Base-by-base conservation (phyloP, 768 basidiomycete species). In the Serendipita vermifera region DNA sequence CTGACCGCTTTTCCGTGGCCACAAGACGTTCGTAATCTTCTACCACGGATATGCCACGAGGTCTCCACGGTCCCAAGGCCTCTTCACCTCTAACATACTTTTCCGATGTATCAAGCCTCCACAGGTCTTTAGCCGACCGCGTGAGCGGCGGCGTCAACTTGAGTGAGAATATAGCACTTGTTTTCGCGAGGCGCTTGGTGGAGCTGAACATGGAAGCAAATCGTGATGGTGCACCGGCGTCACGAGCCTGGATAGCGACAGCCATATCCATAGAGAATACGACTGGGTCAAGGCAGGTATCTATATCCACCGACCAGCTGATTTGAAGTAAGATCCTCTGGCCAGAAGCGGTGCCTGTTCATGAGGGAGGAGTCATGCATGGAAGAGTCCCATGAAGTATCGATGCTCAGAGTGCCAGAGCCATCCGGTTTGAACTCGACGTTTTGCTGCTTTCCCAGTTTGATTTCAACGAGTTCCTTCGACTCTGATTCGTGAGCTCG, bases 1-100 rank as follows among this genome's bases (percentile, higher is more conserved):
- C 90, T 9, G 87, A 79, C 35, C 81, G 76, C 35, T 75, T 73
- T 66, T 90, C 87, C 48, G 80, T 84, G 38, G 74, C 76, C 13
- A 83, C 74, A n/a, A 90, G 70, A 57, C 82, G 77, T 46, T 74
- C 73, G 64, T 88, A 86, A 64, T 97, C 94, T 61, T 94, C 83
- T 26, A 99, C 84, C 7, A 91, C 82, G 1, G 84, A 83, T 26
- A 97, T 77, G 6, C 93, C 89, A 40, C 93, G 78, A 40, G 93
- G 82, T 62, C 81, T 85, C 93, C 94, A 98, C 17, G 75, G 68
- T 4, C 77, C 81, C 27, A 98, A 74, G 3, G 75, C 68, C 63
- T 97, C 93, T 66, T 98, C 93, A 5, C 94, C 94, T 40, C 83
- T 78, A 0, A 99, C 92, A 68, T 93, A 97, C 67, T 91, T 93